Base-by-base conservation (phyloP, 208 protist species). In the Porcisia deanei region DNA sequence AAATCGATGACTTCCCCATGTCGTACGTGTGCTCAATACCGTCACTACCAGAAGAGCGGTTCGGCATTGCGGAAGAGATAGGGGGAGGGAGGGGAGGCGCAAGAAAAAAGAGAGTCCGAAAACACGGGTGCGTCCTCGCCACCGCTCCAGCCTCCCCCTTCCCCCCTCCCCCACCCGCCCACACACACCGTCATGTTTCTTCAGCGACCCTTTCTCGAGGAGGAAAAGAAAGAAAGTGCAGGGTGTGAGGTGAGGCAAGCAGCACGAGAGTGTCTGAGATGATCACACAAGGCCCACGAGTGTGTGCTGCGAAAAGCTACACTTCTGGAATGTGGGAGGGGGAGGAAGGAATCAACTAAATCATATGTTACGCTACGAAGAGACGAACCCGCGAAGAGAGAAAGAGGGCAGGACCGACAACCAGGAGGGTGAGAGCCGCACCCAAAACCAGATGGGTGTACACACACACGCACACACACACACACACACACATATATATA, bases 101-200 rank as follows among this genome's bases (percentile, higher is more conserved):
- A 39, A 39, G n/a, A 59, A 82, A 77, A 41, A 82, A 69, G 66
- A 57, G 52, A 30, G 34, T 22, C 25, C 55, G 14, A 52, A 25
- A 47, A 39, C 9, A 57, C 25, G 12, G 8, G 58, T 8, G 43
- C 34, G 12, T 39, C 59, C 57, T 60, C 9, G 10, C 4, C 59
- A 65, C 37, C 37, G 12, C 18, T 22, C 18, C 60, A n/a, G 8
- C 37, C 18, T 9, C 9, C n/a, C 18, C 9, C 60, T 9, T 14
- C 25, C 34, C 9, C 22, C 58, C 58, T 18, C 25, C 58, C 58
- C 18, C 18, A 9, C 8, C 54, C 54, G 4, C 4, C 54, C 54
- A 10, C 2, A 9, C 7, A 2, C 22, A 2, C 9, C 6, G 9
- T 61, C 57, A 6, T 61, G 58, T 25, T 3, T 39, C 20, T 61